These are phyloP conservation scores for Sporisorium sorghi DNA, from an alignment of 1,284 basidiomycete genomes.

Conservation along the genomic window DNA sequence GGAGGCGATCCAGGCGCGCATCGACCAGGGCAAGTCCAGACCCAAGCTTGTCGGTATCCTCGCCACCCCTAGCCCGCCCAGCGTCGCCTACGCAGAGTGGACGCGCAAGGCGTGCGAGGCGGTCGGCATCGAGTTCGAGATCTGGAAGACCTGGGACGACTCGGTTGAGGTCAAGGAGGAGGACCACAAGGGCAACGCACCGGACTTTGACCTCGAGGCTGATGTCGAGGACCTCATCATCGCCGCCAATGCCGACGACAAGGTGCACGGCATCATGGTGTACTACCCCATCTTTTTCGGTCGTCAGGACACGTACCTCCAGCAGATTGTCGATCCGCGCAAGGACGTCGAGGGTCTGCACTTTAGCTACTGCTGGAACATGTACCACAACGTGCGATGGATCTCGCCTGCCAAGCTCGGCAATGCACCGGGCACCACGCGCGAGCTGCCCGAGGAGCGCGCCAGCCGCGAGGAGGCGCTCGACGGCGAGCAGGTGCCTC, in stretches of 20 bases:
- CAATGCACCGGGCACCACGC: constrained; percentile 65
- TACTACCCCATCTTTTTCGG: constrained; percentile 71
- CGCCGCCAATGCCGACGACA: constrained; percentile 81
- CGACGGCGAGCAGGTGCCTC: constrained; percentile 71
- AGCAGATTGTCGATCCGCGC: constrained; percentile 90
- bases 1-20: constrained; percentile 52
- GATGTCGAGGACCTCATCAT: constrained; percentile 69
- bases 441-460: constrained; percentile 52
- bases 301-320: constrained; percentile 90
- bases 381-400: constrained; percentile 70
- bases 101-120: constrained; percentile 90
- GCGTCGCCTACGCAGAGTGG: constrained; percentile 91
- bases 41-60: constrained; percentile 93
- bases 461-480: constrained; percentile 44
- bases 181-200: constrained; percentile 76
- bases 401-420: constrained; percentile 64
- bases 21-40: constrained; percentile 49
- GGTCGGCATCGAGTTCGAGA: constrained; percentile 86
- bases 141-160: constrained; percentile 69
- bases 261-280: constrained; percentile 95
- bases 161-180: constrained; percentile 68
- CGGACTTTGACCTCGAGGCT: constrained; percentile 83
- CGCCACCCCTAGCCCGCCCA: constrained; percentile 85
- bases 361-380: constrained; percentile 73
- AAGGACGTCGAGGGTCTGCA: constrained; percentile 98